phyloP scores from a whole-genome alignment of 1,284 basidiomycete species.

The Neotropicomus parvogracilis region DNA sequence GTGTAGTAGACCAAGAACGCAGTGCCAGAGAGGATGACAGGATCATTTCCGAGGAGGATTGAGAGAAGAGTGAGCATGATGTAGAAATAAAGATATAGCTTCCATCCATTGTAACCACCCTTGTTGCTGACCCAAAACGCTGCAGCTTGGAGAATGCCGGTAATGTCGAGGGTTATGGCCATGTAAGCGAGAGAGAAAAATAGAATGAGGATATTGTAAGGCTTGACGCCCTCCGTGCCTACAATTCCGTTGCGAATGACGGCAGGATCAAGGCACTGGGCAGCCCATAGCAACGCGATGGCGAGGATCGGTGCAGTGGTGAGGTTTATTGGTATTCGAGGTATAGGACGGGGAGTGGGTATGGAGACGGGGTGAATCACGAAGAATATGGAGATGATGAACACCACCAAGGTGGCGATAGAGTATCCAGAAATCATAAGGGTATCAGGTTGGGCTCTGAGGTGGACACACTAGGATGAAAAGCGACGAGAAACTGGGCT shows the following conservation, averaged over 20 bases:
- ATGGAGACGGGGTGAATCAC: slow-evolving; percentile 66
- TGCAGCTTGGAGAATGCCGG: slow-evolving; percentile 82
- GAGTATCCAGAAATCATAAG: slow-evolving; percentile 46
- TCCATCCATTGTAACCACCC: slow-evolving; percentile 67
- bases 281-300: slow-evolving; percentile 75
- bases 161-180: slow-evolving; percentile 88
- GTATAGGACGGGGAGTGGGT: slow-evolving; percentile 38
- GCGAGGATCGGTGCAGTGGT: slow-evolving; percentile 76
- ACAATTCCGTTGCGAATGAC: slow-evolving; percentile 71
- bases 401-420: slow-evolving; percentile 67
- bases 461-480: neutral
- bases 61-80: slow-evolving; percentile 77
- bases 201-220: slow-evolving; percentile 90
- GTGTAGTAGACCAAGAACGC: slow-evolving; percentile 87
- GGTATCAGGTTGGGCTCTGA: neutral
- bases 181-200: slow-evolving; percentile 94
- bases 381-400: slow-evolving; percentile 69
- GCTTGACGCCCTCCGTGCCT: slow-evolving; percentile 74
- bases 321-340: slow-evolving; percentile 57
- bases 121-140: slow-evolving; percentile 85
- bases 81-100: slow-evolving; percentile 78
- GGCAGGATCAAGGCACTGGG: slow-evolving; percentile 63
- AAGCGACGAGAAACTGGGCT: too few species aligned
- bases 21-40: slow-evolving; percentile 82
- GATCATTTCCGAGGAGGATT: slow-evolving; percentile 86